These are phyloP conservation scores for Pugionium cornutum DNA, from an alignment of 345 rosid genomes.

Conservation along the genomic window DNA sequence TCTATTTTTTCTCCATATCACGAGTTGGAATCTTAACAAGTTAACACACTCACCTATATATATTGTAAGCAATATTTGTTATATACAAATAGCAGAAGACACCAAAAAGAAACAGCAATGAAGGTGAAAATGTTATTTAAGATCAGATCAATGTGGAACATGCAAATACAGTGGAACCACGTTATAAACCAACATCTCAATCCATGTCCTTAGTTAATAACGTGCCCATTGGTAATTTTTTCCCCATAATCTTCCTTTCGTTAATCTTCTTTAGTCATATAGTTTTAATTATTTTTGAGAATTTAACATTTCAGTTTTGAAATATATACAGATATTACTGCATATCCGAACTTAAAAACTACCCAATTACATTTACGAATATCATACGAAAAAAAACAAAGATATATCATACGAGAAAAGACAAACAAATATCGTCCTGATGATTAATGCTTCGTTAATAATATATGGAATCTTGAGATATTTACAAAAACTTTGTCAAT, in stretches of 20 bases:
- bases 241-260: background rate
- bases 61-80: background rate
- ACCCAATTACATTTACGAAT: background rate
- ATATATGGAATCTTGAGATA: too few species aligned
- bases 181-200: slow-evolving; percentile 32
- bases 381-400: too few species aligned
- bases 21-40: slow-evolving; percentile 7
- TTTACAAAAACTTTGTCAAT: too few species aligned
- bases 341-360: background rate
- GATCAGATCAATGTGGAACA: slow-evolving; percentile 32
- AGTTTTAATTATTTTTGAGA: background rate
- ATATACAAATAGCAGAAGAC: slow-evolving; percentile 29
- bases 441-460: too few species aligned
- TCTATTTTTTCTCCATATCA: background rate
- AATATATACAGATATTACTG: background rate
- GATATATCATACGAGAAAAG: background rate
- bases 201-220: slow-evolving; percentile 15
- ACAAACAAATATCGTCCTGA: background rate
- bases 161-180: slow-evolving; percentile 39
- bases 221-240: slow-evolving; percentile 21
- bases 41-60: background rate
- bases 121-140: slow-evolving; percentile 21
- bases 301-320: background rate
- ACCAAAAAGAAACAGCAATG: slow-evolving; percentile 33
- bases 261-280: slow-evolving; percentile 1